These are phyloP conservation scores for Cryptosporidium tyzzeri DNA, from an alignment of 169 alveolate genomes.

Conservation along the genomic window DNA sequence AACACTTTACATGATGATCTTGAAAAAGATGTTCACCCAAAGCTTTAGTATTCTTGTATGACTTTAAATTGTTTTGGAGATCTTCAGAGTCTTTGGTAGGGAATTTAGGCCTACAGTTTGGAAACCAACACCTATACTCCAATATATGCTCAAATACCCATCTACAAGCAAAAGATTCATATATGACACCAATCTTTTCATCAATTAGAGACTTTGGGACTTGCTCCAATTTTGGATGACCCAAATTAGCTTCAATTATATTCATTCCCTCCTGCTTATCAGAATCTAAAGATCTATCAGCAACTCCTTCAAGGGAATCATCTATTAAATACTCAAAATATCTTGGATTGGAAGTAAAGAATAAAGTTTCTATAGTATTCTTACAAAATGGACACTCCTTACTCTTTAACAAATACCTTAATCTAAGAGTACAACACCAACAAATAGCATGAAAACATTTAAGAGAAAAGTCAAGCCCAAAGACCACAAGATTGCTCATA, in stretches of 20 bases:
- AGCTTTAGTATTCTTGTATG: constrained; percentile 17
- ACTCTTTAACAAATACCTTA: constrained; percentile 36
- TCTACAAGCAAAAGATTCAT: constrained; percentile 45
- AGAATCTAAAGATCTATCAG: not conserved
- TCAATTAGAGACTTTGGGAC: constrained; percentile 2
- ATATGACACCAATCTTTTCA: constrained; percentile 29
- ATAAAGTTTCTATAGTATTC: constrained; percentile 11
- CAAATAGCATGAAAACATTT: constrained; percentile 53
- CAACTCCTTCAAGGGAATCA: constrained; percentile 36
- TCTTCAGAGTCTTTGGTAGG: not conserved
- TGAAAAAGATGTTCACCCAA: constrained; percentile 66
- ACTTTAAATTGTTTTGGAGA: not conserved
- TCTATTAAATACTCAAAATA: constrained; percentile 44
- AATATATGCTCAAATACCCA: constrained; percentile 43
- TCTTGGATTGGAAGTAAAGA: constrained; percentile 36
- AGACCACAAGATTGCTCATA: constrained; percentile 46
- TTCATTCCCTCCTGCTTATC: not conserved
- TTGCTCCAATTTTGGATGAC: constrained; percentile 17
- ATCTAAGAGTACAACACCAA: constrained; percentile 70
- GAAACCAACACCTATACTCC: constrained; percentile 68
- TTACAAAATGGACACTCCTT: constrained; percentile 75
- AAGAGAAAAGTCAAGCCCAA: constrained; percentile 59
- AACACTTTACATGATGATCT: constrained; percentile 47
- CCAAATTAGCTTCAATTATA: not conserved
- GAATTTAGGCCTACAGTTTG: constrained; percentile 50